Conservation (phyloP, 2,329 filamentous ascomycete species). For the Monilinia aucupariae region DNA sequence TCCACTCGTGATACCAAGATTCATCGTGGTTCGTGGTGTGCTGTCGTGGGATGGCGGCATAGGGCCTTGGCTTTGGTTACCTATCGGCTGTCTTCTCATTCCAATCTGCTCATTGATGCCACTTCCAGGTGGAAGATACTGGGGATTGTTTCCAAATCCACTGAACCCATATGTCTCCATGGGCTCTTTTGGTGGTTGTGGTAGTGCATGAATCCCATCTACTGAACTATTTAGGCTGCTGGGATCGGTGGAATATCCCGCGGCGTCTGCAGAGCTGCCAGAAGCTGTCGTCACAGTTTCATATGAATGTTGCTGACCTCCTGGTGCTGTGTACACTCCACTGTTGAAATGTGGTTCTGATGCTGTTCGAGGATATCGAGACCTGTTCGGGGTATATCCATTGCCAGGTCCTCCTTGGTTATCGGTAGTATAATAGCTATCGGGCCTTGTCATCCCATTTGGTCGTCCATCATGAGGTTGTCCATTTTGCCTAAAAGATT, state of each 20-base stretch:
- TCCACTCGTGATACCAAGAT: slow-evolving; percentile 27
- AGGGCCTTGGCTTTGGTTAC: slow-evolving; percentile 25
- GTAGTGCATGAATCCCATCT: slow-evolving; percentile 60
- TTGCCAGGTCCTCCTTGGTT: slow-evolving; percentile 26
- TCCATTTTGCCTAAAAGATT: slow-evolving; percentile 29
- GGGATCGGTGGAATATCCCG: slow-evolving; percentile 78
- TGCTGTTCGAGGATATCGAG: slow-evolving; percentile 34
- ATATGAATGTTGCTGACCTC: slow-evolving; percentile 50
- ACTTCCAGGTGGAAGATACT: slow-evolving; percentile 37
- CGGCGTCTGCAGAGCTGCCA: slow-evolving; percentile 66
- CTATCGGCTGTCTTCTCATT: slow-evolving; percentile 21
- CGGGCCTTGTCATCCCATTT: slow-evolving; percentile 39
- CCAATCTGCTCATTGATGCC: slow-evolving; percentile 30
- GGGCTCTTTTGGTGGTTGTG: slow-evolving; percentile 48
- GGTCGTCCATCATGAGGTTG: slow-evolving; percentile 33
- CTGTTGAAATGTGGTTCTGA: slow-evolving; percentile 33
- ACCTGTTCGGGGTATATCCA: slow-evolving; percentile 33
- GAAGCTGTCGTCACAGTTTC: slow-evolving; percentile 79
- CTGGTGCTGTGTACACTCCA: slow-evolving; percentile 30
- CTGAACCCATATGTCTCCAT: slow-evolving; percentile 60
- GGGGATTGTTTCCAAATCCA: slow-evolving; percentile 39
- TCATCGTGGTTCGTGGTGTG: slow-evolving; percentile 29
- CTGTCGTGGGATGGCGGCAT: slow-evolving; percentile 27
- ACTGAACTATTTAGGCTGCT: slow-evolving; percentile 88
- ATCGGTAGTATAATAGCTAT: slow-evolving; percentile 39